phyloP scores from a whole-genome alignment of 225 moss, liverwort and hornwort genomes.

The Pleurozium schreberi region DNA sequence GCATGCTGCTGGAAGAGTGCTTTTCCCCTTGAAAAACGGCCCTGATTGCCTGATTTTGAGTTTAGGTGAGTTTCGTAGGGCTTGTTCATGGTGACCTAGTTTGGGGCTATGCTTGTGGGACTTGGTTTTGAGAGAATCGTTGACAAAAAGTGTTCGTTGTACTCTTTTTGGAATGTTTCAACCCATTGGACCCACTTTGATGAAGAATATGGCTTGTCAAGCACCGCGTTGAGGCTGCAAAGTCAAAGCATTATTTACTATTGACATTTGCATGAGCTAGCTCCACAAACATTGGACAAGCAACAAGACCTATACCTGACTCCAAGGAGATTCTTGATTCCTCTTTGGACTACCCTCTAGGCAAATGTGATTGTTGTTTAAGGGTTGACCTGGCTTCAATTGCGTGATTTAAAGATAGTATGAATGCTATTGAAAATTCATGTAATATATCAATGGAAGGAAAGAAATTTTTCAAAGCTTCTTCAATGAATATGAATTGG shows the following conservation, averaged over 20 bases:
- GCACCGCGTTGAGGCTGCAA: no score
- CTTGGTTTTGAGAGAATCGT: neutral
- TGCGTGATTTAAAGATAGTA: neutral
- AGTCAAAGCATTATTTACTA: neutral
- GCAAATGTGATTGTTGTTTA: neutral
- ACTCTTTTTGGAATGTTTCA: neutral
- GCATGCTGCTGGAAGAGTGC: neutral
- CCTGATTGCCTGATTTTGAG: neutral
- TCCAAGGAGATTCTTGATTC: neutral
- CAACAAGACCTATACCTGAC: neutral
- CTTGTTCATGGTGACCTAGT: neutral
- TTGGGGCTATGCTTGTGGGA: neutral
- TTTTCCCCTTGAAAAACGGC: neutral
- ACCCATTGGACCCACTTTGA: neutral
- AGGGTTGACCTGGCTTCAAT: accelerated
- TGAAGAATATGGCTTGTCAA: neutral
- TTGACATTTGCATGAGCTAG: accelerated
- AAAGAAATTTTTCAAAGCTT: accelerated
- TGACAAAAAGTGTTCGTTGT: neutral
- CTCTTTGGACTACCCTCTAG: accelerated
- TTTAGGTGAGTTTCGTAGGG: neutral
- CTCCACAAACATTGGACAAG: neutral
- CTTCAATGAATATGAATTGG: neutral
- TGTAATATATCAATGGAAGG: accelerated
- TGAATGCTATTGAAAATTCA: neutral